A percentile compares a stretch with the other conserved stretches of the same genome.
phyloP scores from a whole-genome alignment of 306 rosid genomes.

The Trifolium repens region DNA sequence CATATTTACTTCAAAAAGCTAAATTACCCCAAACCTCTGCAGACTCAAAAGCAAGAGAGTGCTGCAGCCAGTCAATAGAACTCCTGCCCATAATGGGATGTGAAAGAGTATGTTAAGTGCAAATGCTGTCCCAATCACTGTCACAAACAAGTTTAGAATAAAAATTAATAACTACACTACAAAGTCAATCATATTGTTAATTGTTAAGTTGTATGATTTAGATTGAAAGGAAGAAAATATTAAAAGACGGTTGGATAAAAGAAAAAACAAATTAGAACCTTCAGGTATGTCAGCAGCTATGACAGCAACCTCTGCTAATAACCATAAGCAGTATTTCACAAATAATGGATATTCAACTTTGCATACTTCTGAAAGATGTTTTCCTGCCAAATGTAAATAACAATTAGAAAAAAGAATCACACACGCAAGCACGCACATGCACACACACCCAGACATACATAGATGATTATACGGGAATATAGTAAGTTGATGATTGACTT shows the following conservation, averaged over 20 bases:
- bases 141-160: constrained; percentile 23
- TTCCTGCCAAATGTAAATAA: constrained; percentile 54
- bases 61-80: constrained; percentile 73
- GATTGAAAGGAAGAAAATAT: constrained; percentile 4
- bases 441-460: too few species aligned
- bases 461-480: background rate
- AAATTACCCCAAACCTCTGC: constrained; percentile 82
- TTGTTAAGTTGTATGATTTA: background rate
- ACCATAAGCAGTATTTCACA: constrained; percentile 78
- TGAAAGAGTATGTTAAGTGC: constrained; percentile 78
- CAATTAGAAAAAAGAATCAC: background rate
- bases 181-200: background rate
- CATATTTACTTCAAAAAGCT: background rate
- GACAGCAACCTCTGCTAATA: constrained; percentile 82
- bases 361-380: constrained; percentile 85
- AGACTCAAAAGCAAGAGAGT: constrained; percentile 81
- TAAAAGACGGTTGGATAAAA: background rate
- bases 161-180: constrained; percentile 1
- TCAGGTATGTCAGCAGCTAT: constrained; percentile 96
- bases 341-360: constrained; percentile 74
- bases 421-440: background rate
- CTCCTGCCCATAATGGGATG: constrained; percentile 85
- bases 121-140: constrained; percentile 94
- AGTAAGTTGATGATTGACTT: background rate
- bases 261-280: constrained; percentile 45